phyloP scores from a whole-genome alignment of 2,329 filamentous ascomycete genomes.

The Colletotrichum kahawae region DNA sequence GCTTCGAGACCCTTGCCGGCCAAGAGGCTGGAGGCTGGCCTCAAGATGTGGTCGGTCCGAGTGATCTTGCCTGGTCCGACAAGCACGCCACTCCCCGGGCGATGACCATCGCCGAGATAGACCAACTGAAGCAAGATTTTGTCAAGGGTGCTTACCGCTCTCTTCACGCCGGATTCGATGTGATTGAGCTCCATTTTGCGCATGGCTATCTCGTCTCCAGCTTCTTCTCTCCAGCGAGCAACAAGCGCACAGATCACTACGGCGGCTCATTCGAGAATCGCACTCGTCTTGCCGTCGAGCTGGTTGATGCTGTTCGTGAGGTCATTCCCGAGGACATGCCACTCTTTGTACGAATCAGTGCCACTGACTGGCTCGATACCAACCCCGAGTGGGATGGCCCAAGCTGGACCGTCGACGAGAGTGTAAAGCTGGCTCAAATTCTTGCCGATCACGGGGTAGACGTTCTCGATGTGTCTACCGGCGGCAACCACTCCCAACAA shows the following conservation, averaged over 20 bases:
- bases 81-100: conserved; percentile 64
- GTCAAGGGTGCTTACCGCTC: conserved; percentile 58
- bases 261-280: conserved; percentile 77
- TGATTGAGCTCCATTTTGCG: conserved; percentile 76
- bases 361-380: conserved; percentile 76
- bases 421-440: conserved; percentile 64
- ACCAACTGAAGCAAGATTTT: conserved; percentile 65
- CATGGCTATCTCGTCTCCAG: conserved; percentile 74
- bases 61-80: conserved; percentile 58
- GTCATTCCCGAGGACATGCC: conserved; percentile 71
- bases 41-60: conserved; percentile 52
- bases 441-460: conserved; percentile 74
- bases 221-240: conserved; percentile 73
- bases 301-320: conserved; percentile 51
- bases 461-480: conserved; percentile 74
- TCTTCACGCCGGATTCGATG: conserved; percentile 69
- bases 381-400: conserved; percentile 53
- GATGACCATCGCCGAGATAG: conserved; percentile 71
- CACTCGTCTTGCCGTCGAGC: conserved; percentile 68
- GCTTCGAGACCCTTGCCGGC: conserved; percentile 51
- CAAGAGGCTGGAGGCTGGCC: conserved; percentile 58
- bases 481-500: conserved; percentile 65
- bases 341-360: conserved; percentile 75
- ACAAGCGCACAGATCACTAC: conserved; percentile 71
- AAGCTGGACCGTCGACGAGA: conserved; percentile 73